These are phyloP conservation scores for Lactarius vividus DNA, from an alignment of 768 basidiomycete genomes.

Conservation along the genomic window DNA sequence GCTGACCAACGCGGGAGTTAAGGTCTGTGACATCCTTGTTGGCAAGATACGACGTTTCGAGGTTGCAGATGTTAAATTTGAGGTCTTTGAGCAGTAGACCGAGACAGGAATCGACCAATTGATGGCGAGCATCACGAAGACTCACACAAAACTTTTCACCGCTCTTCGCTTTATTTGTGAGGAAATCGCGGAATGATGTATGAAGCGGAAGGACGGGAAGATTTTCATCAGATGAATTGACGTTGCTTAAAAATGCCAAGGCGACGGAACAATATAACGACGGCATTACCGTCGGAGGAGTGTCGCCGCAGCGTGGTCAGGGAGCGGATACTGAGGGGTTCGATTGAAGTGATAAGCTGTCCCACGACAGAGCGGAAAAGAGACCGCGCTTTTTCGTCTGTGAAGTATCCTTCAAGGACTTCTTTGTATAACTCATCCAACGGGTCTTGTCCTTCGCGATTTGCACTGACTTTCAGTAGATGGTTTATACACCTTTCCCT, in stretches of 20 bases:
- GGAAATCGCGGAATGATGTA: constrained; percentile 2
- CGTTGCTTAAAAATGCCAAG: constrained; percentile 8
- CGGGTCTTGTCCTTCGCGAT: background rate
- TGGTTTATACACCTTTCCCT: background rate
- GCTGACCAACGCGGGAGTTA: background rate
- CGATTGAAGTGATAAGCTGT: background rate
- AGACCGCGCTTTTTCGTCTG: background rate
- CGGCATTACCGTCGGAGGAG: too few relatives aligned
- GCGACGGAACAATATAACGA: background rate
- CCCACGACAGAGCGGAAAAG: background rate
- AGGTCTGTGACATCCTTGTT: constrained; percentile 2
- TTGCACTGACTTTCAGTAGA: background rate
- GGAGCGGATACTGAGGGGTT: background rate
- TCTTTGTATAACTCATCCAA: background rate
- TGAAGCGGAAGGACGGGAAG: background rate
- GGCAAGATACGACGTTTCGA: background rate
- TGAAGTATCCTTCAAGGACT: background rate
- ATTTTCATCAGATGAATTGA: background rate
- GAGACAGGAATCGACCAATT: background rate
- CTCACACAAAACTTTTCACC: background rate
- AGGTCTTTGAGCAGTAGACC: background rate
- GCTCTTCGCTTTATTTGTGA: background rate
- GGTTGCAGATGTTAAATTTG: constrained; percentile 3
- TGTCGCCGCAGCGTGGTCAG: background rate
- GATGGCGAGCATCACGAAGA: background rate